These are phyloP conservation scores for Wickerhamomyces sp. DNA, from an alignment of 1,139 yeast species.

Conservation along the genomic window DNA sequence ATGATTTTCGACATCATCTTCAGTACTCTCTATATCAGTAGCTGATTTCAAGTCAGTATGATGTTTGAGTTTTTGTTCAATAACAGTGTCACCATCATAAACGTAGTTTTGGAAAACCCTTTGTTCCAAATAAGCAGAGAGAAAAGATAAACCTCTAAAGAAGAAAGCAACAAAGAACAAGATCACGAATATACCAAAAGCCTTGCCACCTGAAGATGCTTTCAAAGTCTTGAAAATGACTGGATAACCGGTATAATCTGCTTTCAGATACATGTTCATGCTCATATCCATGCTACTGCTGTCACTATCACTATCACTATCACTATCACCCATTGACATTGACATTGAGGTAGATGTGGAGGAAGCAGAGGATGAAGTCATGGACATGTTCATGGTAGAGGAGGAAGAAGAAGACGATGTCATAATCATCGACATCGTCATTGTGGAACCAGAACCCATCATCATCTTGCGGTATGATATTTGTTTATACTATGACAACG, in stretches of 20 bases:
- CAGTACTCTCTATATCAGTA: slow-evolving; percentile 30
- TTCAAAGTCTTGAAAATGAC: slow-evolving; percentile 50
- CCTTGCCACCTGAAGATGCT: slow-evolving; percentile 53
- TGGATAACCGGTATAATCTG: slow-evolving; percentile 47
- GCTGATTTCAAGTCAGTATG: slow-evolving; percentile 33
- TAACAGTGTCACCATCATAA: slow-evolving; percentile 6
- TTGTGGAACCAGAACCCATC: slow-evolving; percentile 20
- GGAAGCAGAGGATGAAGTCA: background rate
- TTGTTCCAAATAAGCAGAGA: slow-evolving; percentile 60
- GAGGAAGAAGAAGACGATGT: slow-evolving; percentile 11
- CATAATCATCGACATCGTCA: slow-evolving; percentile 15
- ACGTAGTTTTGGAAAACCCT: slow-evolving; percentile 43
- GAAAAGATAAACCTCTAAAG: slow-evolving; percentile 54
- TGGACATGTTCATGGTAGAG: slow-evolving; percentile 4
- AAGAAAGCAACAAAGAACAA: slow-evolving; percentile 53
- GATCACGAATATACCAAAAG: slow-evolving; percentile 66
- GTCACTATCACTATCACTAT: background rate
- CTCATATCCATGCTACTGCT: slow-evolving; percentile 19
- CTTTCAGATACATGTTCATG: slow-evolving; percentile 58
- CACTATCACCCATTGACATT: background rate
- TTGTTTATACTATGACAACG: too few relatives aligned
- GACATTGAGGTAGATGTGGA: too few relatives aligned
- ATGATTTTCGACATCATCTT: background rate
- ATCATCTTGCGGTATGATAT: slow-evolving; percentile 17
- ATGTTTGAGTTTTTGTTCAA: slow-evolving; percentile 2